Conservation (phyloP, 148 eudicot species). For the Chenopodium quinoa region DNA sequence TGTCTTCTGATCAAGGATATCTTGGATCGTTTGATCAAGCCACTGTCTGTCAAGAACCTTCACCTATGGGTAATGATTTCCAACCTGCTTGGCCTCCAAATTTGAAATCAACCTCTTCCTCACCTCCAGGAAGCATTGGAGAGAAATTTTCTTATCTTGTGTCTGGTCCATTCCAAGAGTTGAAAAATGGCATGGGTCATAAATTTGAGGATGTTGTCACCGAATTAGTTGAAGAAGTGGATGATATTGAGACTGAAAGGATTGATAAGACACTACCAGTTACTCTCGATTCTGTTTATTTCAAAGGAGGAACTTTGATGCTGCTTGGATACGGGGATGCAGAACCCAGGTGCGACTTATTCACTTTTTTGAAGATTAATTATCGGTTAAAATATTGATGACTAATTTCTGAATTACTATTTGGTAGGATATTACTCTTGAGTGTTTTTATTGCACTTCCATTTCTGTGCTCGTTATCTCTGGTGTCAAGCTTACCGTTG, state of each 20-base stretch:
- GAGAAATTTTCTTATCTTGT: conserved; percentile 43
- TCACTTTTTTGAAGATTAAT: background rate
- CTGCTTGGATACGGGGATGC: conserved; percentile 91
- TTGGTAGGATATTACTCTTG: background rate
- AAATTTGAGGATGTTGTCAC: conserved; percentile 57
- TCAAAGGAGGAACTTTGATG: conserved; percentile 84
- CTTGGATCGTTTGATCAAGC: conserved; percentile 33
- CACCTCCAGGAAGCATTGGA: conserved; percentile 31
- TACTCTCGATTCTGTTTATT: conserved; percentile 79
- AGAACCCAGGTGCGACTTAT: conserved; percentile 67
- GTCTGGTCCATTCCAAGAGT: conserved; percentile 49
- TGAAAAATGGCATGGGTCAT: conserved; percentile 49
- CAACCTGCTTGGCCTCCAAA: conserved; percentile 23
- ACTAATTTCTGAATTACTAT: conserved; percentile 9
- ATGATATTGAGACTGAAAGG: conserved; percentile 40
- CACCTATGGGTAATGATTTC: conserved; percentile 20
- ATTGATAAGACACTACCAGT: conserved; percentile 74
- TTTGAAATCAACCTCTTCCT: conserved; percentile 29
- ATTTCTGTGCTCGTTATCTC: background rate
- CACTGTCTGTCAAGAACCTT: conserved; percentile 29
- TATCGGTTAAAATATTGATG: background rate
- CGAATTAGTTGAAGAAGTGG: conserved; percentile 65
- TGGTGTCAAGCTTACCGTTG: background rate
- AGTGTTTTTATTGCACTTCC: conserved; percentile 8
- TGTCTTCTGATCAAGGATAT: conserved; percentile 35